Evolutionary conservation across 2,329 filamentous ascomycete genomes (phyloP).

Genomic region (Elsinoe arachidis): DNA sequence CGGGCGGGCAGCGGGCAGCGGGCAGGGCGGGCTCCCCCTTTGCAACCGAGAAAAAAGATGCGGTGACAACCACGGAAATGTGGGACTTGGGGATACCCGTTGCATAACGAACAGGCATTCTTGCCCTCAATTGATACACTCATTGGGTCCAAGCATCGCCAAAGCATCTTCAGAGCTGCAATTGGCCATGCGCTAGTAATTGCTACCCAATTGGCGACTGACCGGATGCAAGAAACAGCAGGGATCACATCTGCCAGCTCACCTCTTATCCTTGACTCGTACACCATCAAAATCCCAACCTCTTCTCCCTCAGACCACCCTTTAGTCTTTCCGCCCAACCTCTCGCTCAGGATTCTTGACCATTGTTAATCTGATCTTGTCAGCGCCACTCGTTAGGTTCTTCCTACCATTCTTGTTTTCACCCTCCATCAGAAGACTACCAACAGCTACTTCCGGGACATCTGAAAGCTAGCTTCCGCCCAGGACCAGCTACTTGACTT

Average conservation of each 20-base stretch:
- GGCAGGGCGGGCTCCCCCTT: not conserved
- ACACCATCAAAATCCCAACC: not conserved
- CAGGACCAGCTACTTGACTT: constrained; percentile 11
- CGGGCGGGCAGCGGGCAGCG: not conserved
- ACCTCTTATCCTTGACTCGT: constrained; percentile 4
- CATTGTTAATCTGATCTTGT: constrained; percentile 6
- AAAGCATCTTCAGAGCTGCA: not conserved
- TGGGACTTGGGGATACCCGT: not conserved
- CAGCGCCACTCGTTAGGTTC: constrained; percentile 11
- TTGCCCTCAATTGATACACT: too few relatives aligned
- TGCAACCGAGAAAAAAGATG: not conserved
- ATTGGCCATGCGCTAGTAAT: constrained; percentile 1
- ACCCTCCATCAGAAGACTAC: constrained; percentile 1
- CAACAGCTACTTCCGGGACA: not conserved
- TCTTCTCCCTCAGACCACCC: not conserved
- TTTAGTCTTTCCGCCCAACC: constrained; percentile 9
- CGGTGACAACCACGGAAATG: not conserved
- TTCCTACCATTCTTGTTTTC: not conserved
- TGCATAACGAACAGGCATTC: not conserved
- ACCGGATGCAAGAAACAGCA: not conserved
- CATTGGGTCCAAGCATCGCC: too few relatives aligned
- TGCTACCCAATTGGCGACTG: not conserved
- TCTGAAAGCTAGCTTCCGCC: not conserved
- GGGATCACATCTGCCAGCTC: constrained; percentile 5
- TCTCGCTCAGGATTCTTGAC: constrained; percentile 7